Conservation (phyloP, 768 basidiomycete species). For the Lyophyllum decastes region DNA sequence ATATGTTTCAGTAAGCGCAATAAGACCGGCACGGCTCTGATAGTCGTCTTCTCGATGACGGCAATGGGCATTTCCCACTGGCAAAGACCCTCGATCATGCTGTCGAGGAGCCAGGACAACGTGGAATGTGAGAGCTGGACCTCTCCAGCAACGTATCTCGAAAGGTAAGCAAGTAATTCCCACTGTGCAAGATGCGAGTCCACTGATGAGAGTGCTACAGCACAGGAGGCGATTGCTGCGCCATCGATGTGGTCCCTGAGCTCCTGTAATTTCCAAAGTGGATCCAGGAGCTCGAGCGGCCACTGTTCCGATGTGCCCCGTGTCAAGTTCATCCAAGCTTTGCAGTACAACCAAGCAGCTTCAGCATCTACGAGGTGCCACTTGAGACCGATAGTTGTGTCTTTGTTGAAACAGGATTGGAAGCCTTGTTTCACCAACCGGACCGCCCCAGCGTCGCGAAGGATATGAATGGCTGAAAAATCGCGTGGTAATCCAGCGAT, state of each 20-base stretch:
- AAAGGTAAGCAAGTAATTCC: constrained; percentile 34
- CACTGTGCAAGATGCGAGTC: constrained; percentile 36
- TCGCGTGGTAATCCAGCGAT: constrained; percentile 39
- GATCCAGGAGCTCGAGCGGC: constrained; percentile 35
- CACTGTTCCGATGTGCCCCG: constrained; percentile 35
- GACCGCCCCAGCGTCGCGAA: constrained; percentile 37
- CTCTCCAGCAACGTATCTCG: constrained; percentile 30
- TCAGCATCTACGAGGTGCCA: constrained; percentile 38
- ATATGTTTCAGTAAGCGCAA: constrained; percentile 32
- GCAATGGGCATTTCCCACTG: constrained; percentile 39
- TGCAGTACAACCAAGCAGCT: constrained; percentile 37
- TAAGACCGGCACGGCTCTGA: constrained; percentile 35
- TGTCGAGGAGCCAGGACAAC: constrained; percentile 39
- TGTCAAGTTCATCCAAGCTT: constrained; percentile 41
- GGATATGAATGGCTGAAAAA: constrained; percentile 36
- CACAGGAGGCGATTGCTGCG: constrained; percentile 37
- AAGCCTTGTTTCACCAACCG: constrained; percentile 35
- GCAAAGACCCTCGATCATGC: constrained; percentile 35
- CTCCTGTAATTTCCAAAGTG: constrained; percentile 34
- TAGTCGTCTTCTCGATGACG: constrained; percentile 34
- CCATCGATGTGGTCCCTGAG: constrained; percentile 27
- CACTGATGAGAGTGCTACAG: constrained; percentile 34
- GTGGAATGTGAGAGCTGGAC: constrained; percentile 30
- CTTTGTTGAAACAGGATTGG: constrained; percentile 38
- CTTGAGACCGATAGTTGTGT: constrained; percentile 33